phyloP scores from a whole-genome alignment of 2,329 filamentous ascomycete species.

The Lecanicillium sp. region DNA sequence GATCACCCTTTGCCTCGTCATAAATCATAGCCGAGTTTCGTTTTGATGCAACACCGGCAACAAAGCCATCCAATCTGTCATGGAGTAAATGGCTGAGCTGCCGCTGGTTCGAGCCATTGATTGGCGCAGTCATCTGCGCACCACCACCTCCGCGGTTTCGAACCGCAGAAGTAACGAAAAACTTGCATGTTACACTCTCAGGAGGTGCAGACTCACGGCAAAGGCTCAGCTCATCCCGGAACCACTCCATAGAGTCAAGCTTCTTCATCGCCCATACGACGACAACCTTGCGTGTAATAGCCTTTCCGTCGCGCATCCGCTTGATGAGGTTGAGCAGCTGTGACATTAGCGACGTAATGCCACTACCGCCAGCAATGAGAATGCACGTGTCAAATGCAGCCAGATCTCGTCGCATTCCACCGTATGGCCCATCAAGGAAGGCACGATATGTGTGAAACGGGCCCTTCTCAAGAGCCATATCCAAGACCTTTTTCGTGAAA shows the following conservation, averaged over 20 bases:
- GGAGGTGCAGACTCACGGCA: conserved; percentile 84
- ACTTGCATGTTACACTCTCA: conserved; percentile 85
- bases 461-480: conserved; percentile 74
- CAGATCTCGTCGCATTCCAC: conserved; percentile 83
- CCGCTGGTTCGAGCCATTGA: conserved; percentile 25
- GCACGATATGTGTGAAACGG: conserved; percentile 89
- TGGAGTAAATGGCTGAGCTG: conserved; percentile 71
- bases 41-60: conserved; percentile 79
- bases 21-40: conserved; percentile 77
- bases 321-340: conserved; percentile 93
- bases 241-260: conserved; percentile 94
- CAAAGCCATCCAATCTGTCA: conserved; percentile 79
- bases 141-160: conserved; percentile 21
- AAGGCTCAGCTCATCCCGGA: conserved; percentile 87
- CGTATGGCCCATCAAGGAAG: conserved; percentile 90
- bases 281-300: conserved; percentile 81
- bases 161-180: conserved; percentile 75
- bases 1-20: conserved; percentile 71
- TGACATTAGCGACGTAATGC: conserved; percentile 87
- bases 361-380: conserved; percentile 86
- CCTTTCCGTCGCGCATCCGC: conserved; percentile 89
- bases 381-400: conserved; percentile 91
- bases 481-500: conserved; percentile 79
- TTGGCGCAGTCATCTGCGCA: conserved; percentile 37
- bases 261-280: conserved; percentile 92